phyloP scores from a whole-genome alignment of 441 rosid species.

The Jatropha podagrica region DNA sequence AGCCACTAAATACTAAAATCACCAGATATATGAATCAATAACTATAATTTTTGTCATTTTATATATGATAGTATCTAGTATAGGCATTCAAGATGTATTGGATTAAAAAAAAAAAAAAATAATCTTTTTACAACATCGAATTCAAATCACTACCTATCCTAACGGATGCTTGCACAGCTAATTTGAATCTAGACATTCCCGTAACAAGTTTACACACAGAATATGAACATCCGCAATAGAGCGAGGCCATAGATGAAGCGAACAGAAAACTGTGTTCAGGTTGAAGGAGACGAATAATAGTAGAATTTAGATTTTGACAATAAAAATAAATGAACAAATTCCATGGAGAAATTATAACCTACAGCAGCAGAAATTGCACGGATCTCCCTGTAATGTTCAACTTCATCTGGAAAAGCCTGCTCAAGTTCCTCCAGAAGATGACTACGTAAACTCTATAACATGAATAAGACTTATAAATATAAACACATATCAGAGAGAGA shows the following conservation, averaged over 20 bases:
- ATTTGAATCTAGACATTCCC: background rate
- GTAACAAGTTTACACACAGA: background rate
- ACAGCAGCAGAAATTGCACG: conserved; percentile 90
- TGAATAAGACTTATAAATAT: background rate
- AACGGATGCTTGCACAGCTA: background rate
- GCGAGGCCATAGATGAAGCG: background rate
- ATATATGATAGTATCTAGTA: too few species aligned
- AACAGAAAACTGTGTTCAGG: background rate
- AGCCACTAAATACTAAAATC: too few species aligned
- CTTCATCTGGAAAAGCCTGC: conserved; percentile 85
- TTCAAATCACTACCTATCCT: too few species aligned
- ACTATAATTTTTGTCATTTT: too few species aligned
- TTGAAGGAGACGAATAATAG: too few species aligned
- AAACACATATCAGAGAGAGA: background rate
- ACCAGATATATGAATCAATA: too few species aligned
- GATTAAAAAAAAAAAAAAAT: too few species aligned
- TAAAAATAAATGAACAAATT: background rate
- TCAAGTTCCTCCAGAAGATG: conserved; percentile 90
- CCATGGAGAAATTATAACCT: conserved; percentile 35
- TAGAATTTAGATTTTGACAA: too few species aligned
- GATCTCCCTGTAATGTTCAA: conserved; percentile 80
- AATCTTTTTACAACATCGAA: too few species aligned
- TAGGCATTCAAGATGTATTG: too few species aligned
- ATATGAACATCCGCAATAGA: background rate
- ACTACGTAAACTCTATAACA: conserved; percentile 62